phyloP scores from a whole-genome alignment of 306 rosid species.

The Dryas drummondii region DNA sequence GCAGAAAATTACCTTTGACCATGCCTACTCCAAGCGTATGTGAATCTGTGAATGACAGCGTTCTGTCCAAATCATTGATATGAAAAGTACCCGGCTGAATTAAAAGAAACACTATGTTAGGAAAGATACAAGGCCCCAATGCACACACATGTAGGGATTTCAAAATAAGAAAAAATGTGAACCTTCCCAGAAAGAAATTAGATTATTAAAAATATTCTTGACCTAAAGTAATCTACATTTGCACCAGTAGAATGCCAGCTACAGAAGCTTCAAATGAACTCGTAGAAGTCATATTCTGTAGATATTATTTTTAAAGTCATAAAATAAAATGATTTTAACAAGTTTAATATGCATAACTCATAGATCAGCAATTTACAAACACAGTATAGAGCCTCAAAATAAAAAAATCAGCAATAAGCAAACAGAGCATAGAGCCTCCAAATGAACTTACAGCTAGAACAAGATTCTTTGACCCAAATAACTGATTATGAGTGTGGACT shows the following conservation, averaged over 20 bases:
- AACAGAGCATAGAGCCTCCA: not conserved
- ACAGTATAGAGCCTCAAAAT: not conserved
- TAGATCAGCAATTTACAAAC: conserved; percentile 8
- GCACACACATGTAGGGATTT: not conserved
- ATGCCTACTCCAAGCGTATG: conserved; percentile 61
- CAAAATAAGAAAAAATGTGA: not conserved
- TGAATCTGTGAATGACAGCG: conserved; percentile 58
- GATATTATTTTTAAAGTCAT: too few relatives aligned
- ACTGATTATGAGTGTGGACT: conserved; percentile 56
- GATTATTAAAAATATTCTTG: too few relatives aligned
- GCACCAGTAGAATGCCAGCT: too few relatives aligned
- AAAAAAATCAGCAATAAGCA: conserved; percentile 8
- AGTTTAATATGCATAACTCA: not conserved
- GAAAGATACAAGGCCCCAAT: not conserved
- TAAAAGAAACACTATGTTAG: conserved; percentile 23
- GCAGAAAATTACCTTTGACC: conserved; percentile 51
- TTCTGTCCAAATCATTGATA: conserved; percentile 54
- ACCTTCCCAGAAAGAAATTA: too few relatives aligned
- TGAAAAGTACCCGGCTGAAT: conserved; percentile 59
- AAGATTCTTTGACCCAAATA: conserved; percentile 74
- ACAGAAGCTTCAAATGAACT: too few relatives aligned
- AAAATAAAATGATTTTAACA: too few relatives aligned
- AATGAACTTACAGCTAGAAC: conserved; percentile 55
- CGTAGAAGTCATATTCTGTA: too few relatives aligned
- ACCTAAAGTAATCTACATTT: too few relatives aligned